Conservation (phyloP, 2,329 filamentous ascomycete genomes). For the Rhexocercosporidium sp. region DNA sequence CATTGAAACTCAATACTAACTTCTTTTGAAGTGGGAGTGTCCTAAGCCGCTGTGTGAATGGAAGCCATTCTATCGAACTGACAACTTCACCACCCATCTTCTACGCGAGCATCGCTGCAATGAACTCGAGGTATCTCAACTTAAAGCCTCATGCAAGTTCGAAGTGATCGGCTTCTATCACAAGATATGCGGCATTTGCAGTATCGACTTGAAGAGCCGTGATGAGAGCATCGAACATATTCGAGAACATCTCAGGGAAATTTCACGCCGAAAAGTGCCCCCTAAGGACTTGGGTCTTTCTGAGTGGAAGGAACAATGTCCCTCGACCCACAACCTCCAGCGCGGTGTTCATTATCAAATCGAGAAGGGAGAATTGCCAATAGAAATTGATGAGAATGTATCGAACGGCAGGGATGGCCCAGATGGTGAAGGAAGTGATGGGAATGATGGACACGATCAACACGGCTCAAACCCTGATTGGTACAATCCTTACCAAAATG, state of each 20-base stretch:
- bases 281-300: constrained; percentile 19
- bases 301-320: constrained; percentile 22
- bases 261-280: background rate
- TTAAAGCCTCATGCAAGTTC: constrained; percentile 21
- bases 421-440: background rate
- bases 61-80: constrained; percentile 10
- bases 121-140: constrained; percentile 3
- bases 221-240: constrained; percentile 23
- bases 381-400: background rate
- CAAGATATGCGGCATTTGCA: constrained; percentile 21
- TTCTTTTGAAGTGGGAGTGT: too few species aligned
- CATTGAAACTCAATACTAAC: too few species aligned
- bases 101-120: constrained; percentile 13
- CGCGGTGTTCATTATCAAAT: constrained; percentile 20
- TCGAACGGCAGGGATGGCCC: background rate
- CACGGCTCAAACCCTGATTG: too few species aligned
- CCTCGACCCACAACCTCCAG: constrained; percentile 15
- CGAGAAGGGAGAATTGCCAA: background rate
- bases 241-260: constrained; percentile 17
- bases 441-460: background rate
- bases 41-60: too few species aligned
- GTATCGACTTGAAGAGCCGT: constrained; percentile 10
- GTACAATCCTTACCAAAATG: background rate
- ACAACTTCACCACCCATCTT: constrained; percentile 23
- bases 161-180: constrained; percentile 18